Percentiles rank a stretch among this genome's conserved stretches.
These are phyloP conservation scores for Cladorrhinum sp. DNA, from an alignment of 2,329 filamentous ascomycete species.

Conservation along the genomic window DNA sequence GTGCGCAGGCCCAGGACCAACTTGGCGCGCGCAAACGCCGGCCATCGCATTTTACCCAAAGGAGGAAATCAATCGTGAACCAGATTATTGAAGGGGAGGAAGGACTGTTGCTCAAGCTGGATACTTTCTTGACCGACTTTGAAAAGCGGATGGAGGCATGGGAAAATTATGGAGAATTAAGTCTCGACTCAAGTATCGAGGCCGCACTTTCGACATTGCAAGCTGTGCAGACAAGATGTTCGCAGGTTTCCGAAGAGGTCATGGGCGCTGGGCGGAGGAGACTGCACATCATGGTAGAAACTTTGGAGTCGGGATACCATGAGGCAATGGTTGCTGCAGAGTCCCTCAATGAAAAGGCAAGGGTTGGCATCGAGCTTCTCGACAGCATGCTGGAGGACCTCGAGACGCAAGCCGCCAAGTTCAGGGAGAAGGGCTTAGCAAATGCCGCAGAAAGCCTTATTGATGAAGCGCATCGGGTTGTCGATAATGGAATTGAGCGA, in stretches of 20 bases:
- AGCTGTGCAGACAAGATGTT: slow-evolving; percentile 82
- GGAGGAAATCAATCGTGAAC: slow-evolving; percentile 58
- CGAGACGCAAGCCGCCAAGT: slow-evolving; percentile 75
- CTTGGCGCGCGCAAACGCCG: slow-evolving; percentile 41
- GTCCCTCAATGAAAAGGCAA: slow-evolving; percentile 86
- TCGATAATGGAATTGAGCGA: slow-evolving; percentile 78
- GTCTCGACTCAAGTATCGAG: slow-evolving; percentile 78
- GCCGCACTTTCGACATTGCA: slow-evolving; percentile 83
- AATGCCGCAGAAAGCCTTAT: slow-evolving; percentile 70
- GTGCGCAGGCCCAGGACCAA: slow-evolving; percentile 36
- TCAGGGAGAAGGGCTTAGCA: slow-evolving; percentile 72
- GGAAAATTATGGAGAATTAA: slow-evolving; percentile 80
- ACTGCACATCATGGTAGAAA: slow-evolving; percentile 87
- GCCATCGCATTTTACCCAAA: slow-evolving; percentile 56
- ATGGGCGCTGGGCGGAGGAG: slow-evolving; percentile 82
- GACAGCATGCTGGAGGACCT: slow-evolving; percentile 83
- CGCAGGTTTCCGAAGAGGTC: slow-evolving; percentile 83
- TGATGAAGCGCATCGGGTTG: slow-evolving; percentile 73
- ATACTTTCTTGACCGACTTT: slow-evolving; percentile 79
- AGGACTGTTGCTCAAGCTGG: slow-evolving; percentile 59
- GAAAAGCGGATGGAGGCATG: slow-evolving; percentile 84
- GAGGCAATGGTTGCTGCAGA: slow-evolving; percentile 81
- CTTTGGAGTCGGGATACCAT: slow-evolving; percentile 82
- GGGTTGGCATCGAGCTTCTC: slow-evolving; percentile 80
- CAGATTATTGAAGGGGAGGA: slow-evolving; percentile 63